Base-by-base conservation (phyloP, 208 protist species). In the Herpetomonas tarakana region DNA sequence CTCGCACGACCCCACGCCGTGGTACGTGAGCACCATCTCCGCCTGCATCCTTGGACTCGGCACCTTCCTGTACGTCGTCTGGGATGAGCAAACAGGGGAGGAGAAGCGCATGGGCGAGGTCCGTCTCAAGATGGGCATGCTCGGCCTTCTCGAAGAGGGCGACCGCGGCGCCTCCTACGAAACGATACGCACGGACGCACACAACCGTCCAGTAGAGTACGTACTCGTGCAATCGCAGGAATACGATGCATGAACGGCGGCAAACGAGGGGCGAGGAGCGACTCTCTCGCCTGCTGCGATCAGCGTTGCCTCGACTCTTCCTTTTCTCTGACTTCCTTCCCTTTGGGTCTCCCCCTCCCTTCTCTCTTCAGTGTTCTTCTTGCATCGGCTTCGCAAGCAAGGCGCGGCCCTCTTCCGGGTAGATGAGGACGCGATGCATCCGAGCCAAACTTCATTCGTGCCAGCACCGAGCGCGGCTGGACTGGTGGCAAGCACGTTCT, bases 31-130 rank as follows among this genome's bases (percentile, higher is more conserved):
- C 57, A 39, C 74, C 26, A 52, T 67, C 16, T 62, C 77, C 30
- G 52, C 81, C 3, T 14, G 62, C 3, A 21, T 82, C 47, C 54
- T 82, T 11, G 46, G 52, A 21, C 58, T 28, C 53, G 79, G 75
- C 52, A 73, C 72, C 12, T 46, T 79, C 12, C 47, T 77, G 18
- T 86, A 82, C 65, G 74, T 86, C 22, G 66, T 71, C 53, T 86
- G 78, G 75, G 78, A 86, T 18, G 53, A 73, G 47, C 65, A 70
- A 50, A 86, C 74, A 12, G 52, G 35, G 3, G 62, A 66, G 30
- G 64, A 70, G 44, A 84, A 84, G 68, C 54, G 41, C 31, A 27
- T 41, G 0, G 73, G 77, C 3, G 77, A 84, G 64, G 53, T 80
- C 51, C 52, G 70, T 55, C 58, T 80, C 28, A 80, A 80, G 59